Evolutionary conservation across 352 stramenopile genomes (phyloP), one percentile per base, ranked within the genome.

Genomic region (Pythium utonaiense): DNA sequence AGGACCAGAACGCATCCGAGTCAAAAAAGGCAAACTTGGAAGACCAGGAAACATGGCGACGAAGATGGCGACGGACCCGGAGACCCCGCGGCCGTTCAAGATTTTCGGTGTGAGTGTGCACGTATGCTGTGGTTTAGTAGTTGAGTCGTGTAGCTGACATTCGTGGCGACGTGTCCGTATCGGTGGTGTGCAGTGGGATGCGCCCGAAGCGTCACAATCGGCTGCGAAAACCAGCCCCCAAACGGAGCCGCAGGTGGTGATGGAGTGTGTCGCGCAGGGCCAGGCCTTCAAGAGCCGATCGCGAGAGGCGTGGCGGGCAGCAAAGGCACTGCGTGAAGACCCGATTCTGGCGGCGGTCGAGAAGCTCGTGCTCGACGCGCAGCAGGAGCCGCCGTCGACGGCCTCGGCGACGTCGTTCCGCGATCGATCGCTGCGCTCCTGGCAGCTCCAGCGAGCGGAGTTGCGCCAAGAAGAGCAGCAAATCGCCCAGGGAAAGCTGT

Each of bases 391-490:
- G 19, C 1, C 53, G 62, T n/a, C 60, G n/a, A 41, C 54, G 16
- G 21, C 53, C 16, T 19, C 36, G 2, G 21, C 59, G 3, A 56
- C 62, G 13, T 48, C 53, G 22, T 91, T 91, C 62, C 74, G 81
- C 8, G 64, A 76, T 59, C 73, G 78, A 3, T 89, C 79, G 27
- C 70, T 75, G 34, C 77, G 82, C 28, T 89, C 79, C 53, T 91
- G 82, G 82, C 76, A 67, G 19, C 74, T 74, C 14, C 79, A 89
- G 59, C 74, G 71, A 34, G 62, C 81, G 5, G 53, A 76, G 38
- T 55, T 91, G 33, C 58, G 45, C 12, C 51, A 44, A 2, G 60
- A 66, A 57, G 52, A 61, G n/a, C 36, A 60, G 10, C n/a, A 52
- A 33, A 66, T 66, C 28, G 51, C 51, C 10, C 51, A 57, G 42